Conservation (phyloP, 106 monocot genomes). For the Ottelia alismoides region DNA sequence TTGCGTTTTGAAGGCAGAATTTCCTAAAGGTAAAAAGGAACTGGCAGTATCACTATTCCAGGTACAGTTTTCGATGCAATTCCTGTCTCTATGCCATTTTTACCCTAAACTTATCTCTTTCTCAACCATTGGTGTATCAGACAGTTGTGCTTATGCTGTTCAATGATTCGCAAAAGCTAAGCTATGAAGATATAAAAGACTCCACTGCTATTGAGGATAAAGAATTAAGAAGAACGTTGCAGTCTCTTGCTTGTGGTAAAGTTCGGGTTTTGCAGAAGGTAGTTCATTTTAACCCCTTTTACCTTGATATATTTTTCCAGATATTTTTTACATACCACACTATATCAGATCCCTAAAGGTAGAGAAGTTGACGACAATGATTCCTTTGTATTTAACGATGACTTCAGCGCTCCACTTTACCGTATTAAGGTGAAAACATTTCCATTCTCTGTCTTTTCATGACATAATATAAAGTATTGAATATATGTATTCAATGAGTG, state of each 20-base stretch:
- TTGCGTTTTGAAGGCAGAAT: constrained; percentile 93
- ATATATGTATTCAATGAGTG: no score
- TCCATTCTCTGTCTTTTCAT: no score
- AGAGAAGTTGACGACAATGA: constrained; percentile 88
- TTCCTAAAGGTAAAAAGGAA: constrained; percentile 97
- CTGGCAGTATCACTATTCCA: constrained; percentile 95
- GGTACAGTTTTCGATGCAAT: no score
- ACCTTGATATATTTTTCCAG: neutral
- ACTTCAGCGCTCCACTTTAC: constrained; percentile 86
- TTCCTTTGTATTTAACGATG: constrained; percentile 88
- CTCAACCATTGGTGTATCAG: no score
- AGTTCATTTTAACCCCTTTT: neutral
- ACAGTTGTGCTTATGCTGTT: constrained; percentile 97
- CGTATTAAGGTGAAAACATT: constrained; percentile 99
- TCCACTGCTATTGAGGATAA: constrained; percentile 91
- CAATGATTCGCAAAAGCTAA: constrained; percentile 83
- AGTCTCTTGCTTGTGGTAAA: constrained; percentile 99
- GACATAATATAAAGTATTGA: no score
- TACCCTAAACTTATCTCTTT: no score
- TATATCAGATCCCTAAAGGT: constrained; percentile 87
- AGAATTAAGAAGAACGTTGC: constrained; percentile 91
- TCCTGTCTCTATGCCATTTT: no score
- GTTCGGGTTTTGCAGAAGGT: constrained; percentile 99
- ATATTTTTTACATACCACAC: neutral
- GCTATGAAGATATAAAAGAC: constrained; percentile 92